Evolutionary conservation across 139 green algal genomes (phyloP).

Genomic region (Chlamydomonas applanata): DNA sequence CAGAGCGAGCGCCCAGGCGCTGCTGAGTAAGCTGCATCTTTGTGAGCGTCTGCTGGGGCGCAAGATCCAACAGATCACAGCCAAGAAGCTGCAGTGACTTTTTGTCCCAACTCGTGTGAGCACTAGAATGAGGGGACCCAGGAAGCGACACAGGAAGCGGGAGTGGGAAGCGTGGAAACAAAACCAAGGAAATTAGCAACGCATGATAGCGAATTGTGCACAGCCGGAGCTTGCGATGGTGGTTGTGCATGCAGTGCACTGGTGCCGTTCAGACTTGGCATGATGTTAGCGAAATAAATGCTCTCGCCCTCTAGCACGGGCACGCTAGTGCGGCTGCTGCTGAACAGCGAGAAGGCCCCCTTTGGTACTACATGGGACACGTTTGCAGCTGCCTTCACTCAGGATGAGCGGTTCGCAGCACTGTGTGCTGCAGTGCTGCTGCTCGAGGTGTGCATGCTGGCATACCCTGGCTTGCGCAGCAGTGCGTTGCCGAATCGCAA

Average conservation of each 20-base stretch:
- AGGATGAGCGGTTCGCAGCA: slow-evolving; percentile 16
- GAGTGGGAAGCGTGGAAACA: too few relatives aligned
- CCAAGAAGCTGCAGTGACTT: not conserved
- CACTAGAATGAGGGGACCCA: too few relatives aligned
- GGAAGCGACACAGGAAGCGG: too few relatives aligned
- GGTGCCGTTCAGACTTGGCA: too few relatives aligned
- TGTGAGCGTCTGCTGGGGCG: not conserved
- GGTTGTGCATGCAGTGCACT: too few relatives aligned
- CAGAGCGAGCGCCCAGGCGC: not conserved
- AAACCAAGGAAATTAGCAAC: too few relatives aligned
- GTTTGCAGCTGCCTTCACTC: slow-evolving; percentile 18
- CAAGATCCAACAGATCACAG: too few relatives aligned
- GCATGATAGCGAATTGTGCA: too few relatives aligned
- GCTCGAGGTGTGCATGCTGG: slow-evolving; percentile 16
- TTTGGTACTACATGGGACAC: not conserved
- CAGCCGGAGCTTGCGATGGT: too few relatives aligned
- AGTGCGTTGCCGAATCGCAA: not conserved
- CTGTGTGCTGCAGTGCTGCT: slow-evolving; percentile 27
- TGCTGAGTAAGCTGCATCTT: not conserved
- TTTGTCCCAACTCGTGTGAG: not conserved
- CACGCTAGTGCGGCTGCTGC: not conserved
- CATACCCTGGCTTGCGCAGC: not conserved
- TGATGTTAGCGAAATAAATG: too few relatives aligned
- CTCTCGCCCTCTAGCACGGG: too few relatives aligned
- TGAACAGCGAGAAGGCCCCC: not conserved